Evolutionary conservation across 441 rosid species (phyloP).

Genomic region (Populus hybrid): DNA sequence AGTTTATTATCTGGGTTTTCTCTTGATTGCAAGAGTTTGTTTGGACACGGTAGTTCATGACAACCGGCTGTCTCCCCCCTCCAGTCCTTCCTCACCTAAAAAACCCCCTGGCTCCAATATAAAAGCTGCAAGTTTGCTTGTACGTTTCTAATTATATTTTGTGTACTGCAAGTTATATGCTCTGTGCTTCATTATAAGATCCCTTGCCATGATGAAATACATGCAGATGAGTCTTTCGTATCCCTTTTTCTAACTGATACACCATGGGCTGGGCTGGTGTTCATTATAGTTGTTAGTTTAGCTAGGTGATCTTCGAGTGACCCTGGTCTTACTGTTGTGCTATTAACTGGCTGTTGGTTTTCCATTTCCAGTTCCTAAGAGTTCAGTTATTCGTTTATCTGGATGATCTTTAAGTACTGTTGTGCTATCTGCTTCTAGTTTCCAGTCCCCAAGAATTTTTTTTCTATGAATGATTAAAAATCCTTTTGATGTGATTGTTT

Average conservation of each 20-base stretch:
- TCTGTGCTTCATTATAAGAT: neutral
- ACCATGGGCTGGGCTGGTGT: neutral
- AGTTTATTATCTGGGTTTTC: neutral
- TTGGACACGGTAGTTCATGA: neutral
- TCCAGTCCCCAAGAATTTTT: neutral
- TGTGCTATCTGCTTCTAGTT: neutral
- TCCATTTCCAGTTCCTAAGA: neutral
- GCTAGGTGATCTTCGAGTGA: neutral
- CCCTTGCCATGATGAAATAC: constrained; percentile 1
- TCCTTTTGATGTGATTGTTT: neutral
- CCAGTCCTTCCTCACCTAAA: neutral
- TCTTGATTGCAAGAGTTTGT: neutral
- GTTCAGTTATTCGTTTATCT: too few species aligned
- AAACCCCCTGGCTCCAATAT: neutral
- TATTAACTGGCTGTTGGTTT: neutral
- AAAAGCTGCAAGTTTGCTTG: neutral
- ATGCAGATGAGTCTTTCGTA: neutral
- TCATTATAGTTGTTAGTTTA: neutral
- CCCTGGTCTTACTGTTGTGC: neutral
- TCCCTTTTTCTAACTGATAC: neutral
- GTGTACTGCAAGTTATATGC: neutral
- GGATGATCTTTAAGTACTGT: neutral
- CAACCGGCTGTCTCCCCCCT: neutral
- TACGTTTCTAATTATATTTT: neutral
- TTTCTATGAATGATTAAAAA: neutral